Percentiles rank a stretch among this genome's conserved stretches.
These are phyloP conservation scores for Kurtzmaniella fragi DNA, from an alignment of 805 yeast species.

Conservation along the genomic window DNA sequence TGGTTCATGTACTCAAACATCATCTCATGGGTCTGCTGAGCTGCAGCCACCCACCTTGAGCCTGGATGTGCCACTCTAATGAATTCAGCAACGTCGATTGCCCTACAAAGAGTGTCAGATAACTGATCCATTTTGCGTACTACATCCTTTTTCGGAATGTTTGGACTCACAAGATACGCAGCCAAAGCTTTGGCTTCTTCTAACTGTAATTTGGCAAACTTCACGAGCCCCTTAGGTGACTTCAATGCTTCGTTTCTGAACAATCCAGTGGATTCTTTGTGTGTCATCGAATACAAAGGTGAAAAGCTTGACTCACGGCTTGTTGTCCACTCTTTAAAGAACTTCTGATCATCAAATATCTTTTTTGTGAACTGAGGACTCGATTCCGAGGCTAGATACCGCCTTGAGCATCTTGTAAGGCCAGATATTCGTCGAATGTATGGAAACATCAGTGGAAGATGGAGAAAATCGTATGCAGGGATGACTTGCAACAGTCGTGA, in stretches of 20 bases:
- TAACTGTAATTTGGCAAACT: constrained; percentile 65
- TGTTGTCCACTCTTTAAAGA: constrained; percentile 47
- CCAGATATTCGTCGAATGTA: too few relatives aligned
- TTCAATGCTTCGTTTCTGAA: constrained; percentile 69
- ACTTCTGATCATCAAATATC: constrained; percentile 58
- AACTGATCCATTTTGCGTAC: constrained; percentile 65
- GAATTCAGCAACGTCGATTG: constrained; percentile 90
- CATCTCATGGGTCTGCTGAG: constrained; percentile 81
- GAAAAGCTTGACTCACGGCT: constrained; percentile 9
- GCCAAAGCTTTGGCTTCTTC: constrained; percentile 60
- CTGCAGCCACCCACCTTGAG: constrained; percentile 62
- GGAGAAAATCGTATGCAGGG: too few relatives aligned
- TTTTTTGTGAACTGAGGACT: constrained; percentile 24
- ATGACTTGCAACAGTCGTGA: too few relatives aligned
- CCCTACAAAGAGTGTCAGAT: constrained; percentile 86
- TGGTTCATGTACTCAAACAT: constrained; percentile 94
- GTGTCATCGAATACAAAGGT: constrained; percentile 1
- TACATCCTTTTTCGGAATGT: neutral
- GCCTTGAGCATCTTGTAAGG: neutral
- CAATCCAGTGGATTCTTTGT: constrained; percentile 45
- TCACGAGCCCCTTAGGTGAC: constrained; percentile 63
- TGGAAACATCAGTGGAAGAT: too few relatives aligned
- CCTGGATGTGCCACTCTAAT: constrained; percentile 85
- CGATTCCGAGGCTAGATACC: neutral
- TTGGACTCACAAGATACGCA: constrained; percentile 30